Evolutionary conservation across 2,329 filamentous ascomycete genomes (phyloP).

Genomic region (Pseudogymnoascus sp.): DNA sequence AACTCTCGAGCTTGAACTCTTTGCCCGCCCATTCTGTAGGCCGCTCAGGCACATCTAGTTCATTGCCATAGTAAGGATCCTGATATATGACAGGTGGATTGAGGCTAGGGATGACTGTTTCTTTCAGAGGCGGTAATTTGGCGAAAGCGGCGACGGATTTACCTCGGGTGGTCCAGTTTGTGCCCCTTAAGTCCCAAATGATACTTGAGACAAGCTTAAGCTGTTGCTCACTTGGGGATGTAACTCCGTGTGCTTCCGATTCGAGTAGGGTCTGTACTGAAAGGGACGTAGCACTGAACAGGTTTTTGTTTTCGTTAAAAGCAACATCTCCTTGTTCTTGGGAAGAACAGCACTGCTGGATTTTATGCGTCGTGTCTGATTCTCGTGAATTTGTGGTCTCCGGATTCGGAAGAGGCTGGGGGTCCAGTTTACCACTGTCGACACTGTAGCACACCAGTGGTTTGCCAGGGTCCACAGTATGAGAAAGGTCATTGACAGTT

Average conservation of each 20-base stretch:
- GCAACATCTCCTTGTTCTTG: neutral
- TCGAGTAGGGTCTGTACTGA: neutral
- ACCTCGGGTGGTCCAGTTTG: neutral
- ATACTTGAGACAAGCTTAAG: constrained; percentile 1
- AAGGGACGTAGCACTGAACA: neutral
- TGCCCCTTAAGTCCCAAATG: neutral
- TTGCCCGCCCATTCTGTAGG: constrained; percentile 77
- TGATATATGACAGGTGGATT: constrained; percentile 68
- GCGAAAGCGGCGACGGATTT: constrained; percentile 12
- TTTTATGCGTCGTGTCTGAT: neutral
- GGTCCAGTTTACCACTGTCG: neutral
- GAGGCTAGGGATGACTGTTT: constrained; percentile 49
- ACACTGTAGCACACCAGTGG: neutral
- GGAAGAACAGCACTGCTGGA: neutral
- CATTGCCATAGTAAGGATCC: constrained; percentile 76
- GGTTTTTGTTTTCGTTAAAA: neutral
- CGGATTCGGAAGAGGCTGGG: neutral
- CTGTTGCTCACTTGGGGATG: neutral
- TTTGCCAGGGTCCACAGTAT: neutral
- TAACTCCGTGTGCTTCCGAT: neutral
- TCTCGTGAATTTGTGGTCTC: neutral
- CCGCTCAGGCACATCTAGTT: constrained; percentile 71
- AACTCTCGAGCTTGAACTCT: constrained; percentile 71
- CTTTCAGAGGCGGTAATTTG: constrained; percentile 32
- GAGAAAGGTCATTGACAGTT: neutral